Evolutionary conservation across 345 rosid species (phyloP), one percentile per base, ranked within the genome.

Genomic region (Sisymbrium altissimum): DNA sequence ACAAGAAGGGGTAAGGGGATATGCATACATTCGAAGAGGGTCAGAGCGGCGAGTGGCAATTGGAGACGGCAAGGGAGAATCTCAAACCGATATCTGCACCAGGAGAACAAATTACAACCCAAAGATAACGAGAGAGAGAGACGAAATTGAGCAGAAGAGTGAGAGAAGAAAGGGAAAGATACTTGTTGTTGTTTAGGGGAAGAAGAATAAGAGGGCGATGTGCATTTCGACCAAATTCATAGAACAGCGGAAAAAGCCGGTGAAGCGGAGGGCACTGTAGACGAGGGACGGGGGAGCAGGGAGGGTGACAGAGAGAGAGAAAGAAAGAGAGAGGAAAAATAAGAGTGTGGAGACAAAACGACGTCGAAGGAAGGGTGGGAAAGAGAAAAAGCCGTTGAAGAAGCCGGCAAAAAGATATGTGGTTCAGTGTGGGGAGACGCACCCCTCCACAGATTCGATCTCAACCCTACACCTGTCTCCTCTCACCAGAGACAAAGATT

Each of bases 391-490:
- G 79, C 75, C 79, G 79, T 76, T 63, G 79, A 76, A 76, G 79
- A 76, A 44, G 79, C 79, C 79, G 79, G 79, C 79, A 69, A 76
- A 76, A 76, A 76, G 79, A 63, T 76, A 69, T 76, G 74, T 73
- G 77, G 64, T 72, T 72, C 77, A 72, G 77, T 73, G 78, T 76
- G 70, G 70, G 79, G 71, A 69, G 70, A 69, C 70, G 70, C 75
- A 76, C 79, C 79, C 60, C 27, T 30, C 41, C 38, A 1, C 36
- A 53, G 75, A 76, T 76, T 15, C 45, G 27, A 76, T 76, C 79
- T 76, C 65, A 19, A 36, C 79, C 79, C 70, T 76, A 76, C 79
- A 76, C 64, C 70, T 76, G 79, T 76, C 79, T 30, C 27, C 53
- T 38, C 72, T 8, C 53, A 17, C 71, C 70, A 76, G 65, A 70